Conservation (phyloP, 2,329 filamentous ascomycete genomes). For the Alternaria hordeiaustralica region DNA sequence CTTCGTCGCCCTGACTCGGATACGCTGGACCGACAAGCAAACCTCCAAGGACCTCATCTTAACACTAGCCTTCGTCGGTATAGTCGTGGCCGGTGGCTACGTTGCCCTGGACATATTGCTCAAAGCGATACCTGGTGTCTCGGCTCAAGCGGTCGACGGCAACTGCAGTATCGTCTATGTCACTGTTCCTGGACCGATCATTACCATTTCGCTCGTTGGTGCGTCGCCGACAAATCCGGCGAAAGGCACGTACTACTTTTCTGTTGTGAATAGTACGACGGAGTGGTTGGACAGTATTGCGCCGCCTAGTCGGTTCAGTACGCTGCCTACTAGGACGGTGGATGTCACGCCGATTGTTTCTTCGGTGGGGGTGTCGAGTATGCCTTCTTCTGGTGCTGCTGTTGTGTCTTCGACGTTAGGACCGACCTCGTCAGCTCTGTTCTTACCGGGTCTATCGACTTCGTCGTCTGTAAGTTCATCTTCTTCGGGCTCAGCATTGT, state of each 20-base stretch:
- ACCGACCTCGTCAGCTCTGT: neutral
- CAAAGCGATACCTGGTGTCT: constrained; percentile 25
- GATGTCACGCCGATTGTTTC: constrained; percentile 2
- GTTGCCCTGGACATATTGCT: constrained; percentile 28
- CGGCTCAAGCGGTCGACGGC: constrained; percentile 30
- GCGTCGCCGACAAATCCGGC: constrained; percentile 31
- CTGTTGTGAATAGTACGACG: constrained; percentile 42
- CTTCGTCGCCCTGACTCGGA: constrained; percentile 13
- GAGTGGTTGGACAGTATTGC: constrained; percentile 38
- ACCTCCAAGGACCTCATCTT: constrained; percentile 21
- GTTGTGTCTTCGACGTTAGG: neutral
- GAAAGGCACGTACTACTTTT: constrained; percentile 43
- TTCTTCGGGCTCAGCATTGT: neutral
- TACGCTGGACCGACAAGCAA: constrained; percentile 7
- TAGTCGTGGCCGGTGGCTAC: constrained; percentile 23
- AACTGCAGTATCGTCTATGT: constrained; percentile 44
- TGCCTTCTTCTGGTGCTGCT: neutral
- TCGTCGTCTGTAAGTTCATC: neutral
- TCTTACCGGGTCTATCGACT: neutral
- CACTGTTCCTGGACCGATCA: constrained; percentile 41
- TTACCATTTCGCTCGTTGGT: constrained; percentile 41
- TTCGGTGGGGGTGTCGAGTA: neutral
- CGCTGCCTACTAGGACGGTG: constrained; percentile 8
- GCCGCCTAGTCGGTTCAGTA: constrained; percentile 33
- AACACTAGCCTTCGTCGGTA: constrained; percentile 12